Percentiles rank a stretch among this genome's conserved stretches.
Conservation (phyloP, 75 land plant species). For the Pinus albicaulis region DNA sequence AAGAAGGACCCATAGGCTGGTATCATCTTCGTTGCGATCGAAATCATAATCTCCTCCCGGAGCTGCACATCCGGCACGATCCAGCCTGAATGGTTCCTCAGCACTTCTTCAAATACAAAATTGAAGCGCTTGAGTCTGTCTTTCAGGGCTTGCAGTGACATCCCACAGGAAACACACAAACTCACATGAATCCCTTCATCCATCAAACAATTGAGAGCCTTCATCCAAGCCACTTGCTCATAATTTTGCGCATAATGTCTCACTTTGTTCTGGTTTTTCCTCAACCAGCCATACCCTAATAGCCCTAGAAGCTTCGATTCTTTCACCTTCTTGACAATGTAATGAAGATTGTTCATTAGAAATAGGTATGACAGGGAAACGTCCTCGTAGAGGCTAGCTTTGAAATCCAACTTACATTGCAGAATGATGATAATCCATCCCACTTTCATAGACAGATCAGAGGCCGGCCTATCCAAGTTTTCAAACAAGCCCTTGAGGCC, state of each 20-base stretch:
- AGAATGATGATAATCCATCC: slow-evolving; percentile 27
- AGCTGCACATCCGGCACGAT: no score
- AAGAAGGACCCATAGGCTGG: slow-evolving; percentile 73
- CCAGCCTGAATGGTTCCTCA: no score
- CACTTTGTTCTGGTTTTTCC: slow-evolving; percentile 28
- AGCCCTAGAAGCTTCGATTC: slow-evolving; percentile 36
- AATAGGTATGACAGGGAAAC: slow-evolving; percentile 43
- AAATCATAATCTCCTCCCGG: no score
- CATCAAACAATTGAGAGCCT: slow-evolving; percentile 39
- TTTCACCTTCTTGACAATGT: slow-evolving; percentile 69
- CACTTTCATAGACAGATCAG: slow-evolving; percentile 24
- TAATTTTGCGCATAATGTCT: slow-evolving; percentile 44
- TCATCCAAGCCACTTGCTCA: slow-evolving; percentile 58
- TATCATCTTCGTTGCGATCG: slow-evolving; percentile 20
- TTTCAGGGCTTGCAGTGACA: no score
- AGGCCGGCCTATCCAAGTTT: neutral
- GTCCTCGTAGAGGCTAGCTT: slow-evolving; percentile 62
- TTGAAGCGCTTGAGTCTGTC: no score
- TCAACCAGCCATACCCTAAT: slow-evolving; percentile 61
- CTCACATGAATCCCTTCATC: slow-evolving; percentile 35
- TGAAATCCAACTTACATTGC: slow-evolving; percentile 41
- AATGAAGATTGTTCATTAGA: slow-evolving; percentile 68
- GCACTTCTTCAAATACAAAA: no score
- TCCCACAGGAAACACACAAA: no score
- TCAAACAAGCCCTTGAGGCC: neutral